Base-by-base conservation (phyloP, 2,329 filamentous ascomycete genomes). In the Botrytis fabae region DNA sequence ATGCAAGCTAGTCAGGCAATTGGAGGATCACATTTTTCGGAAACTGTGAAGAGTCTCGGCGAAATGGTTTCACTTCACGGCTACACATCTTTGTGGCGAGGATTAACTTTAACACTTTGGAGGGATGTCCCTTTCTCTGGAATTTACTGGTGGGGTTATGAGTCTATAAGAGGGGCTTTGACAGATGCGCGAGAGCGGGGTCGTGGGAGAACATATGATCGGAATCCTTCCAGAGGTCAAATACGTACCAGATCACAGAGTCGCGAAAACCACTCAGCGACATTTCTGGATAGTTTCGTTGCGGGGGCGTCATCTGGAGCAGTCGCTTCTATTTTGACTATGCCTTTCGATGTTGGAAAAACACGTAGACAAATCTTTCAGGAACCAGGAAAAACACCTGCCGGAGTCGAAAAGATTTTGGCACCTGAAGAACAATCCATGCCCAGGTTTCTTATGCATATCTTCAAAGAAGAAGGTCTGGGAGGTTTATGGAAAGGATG, bases 81-180 rank as follows among this genome's bases (percentile, higher is more conserved):
- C 4, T 94, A 96, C 77, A 86, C 87, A 1, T 93, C 94, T 2
- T 85, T 99, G 0, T 99, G 96, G 96, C 88, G 95, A 73, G 96
- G 96, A 0, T 84, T 99, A 72, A 94, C 92, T 0, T 85, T 99
- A 78, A 98, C 95, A 0, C 87, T 99, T 73, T 99, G 96, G 96
- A 89, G 96, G 76, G 96, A 99, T 80, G 96, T 98, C 0, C 96
- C 96, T 0, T 99, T 99, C 80, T 98, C 95, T 0, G 96, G 93
- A 5, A 88, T 99, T 62, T 99, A 99, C 84, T 99, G 96, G 96
- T 97, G 93, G 90, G 95, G 96, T 20, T 99, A 99, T 81, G 96
- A 99, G 84, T 90, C 89, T 28, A 91, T 95, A 72, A 90, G 94
- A 70, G 89, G 90, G 38, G 84, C 85, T 70, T 83, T 98, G 73